Base-by-base conservation (phyloP, 2,329 filamentous ascomycete species). In the Chrysosporium queenslandicum region DNA sequence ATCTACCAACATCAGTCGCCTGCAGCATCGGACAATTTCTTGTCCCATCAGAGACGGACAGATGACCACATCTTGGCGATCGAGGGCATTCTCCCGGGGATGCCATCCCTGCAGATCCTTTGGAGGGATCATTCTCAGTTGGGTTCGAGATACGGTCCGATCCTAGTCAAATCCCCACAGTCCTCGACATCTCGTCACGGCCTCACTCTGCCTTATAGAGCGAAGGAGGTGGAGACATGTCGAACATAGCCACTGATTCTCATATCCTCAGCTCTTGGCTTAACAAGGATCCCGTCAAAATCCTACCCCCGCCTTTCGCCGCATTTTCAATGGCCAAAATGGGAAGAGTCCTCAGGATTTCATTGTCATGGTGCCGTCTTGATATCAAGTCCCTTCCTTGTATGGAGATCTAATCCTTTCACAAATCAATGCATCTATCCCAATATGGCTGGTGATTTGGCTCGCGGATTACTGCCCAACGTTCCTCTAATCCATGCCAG, bases 21-120 rank as follows among this genome's bases (percentile, higher is more conserved):
- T 21, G 11, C 23, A 32, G 12, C 14, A 40, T 41, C 46, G 46
- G 46, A 41, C 34, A 48, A 41, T 21, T 49, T 40, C 25, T 34
- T 21, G 8, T 18, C 12, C 32, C n/a, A 3, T 37, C 11, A 18
- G 45, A 47, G 25, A 8, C n/a, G 29, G 12, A 4, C n/a, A 21
- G 20, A 36, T 36, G 29, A n/a, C 14, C 16, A 21, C 7, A 34
- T 23, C 46, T 41, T 49, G 46, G 46, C 34, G 36, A 49, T 49
- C 46, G 23, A 40, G 36, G 36, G 14, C 18, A 2, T 27, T 23
- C 23, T 32, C 11, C 7, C 14, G 5, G 9, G 36, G 27, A 20
- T 29, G 27, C 5, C 3, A 49, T 23, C 46, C 46, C 37, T 49
- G 46, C n/a, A 12, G 16, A 18, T 3, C 32, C 27, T 30, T 18